Base-by-base conservation (phyloP, 108 stramenopile genomes). In the Seminavis robusta region DNA sequence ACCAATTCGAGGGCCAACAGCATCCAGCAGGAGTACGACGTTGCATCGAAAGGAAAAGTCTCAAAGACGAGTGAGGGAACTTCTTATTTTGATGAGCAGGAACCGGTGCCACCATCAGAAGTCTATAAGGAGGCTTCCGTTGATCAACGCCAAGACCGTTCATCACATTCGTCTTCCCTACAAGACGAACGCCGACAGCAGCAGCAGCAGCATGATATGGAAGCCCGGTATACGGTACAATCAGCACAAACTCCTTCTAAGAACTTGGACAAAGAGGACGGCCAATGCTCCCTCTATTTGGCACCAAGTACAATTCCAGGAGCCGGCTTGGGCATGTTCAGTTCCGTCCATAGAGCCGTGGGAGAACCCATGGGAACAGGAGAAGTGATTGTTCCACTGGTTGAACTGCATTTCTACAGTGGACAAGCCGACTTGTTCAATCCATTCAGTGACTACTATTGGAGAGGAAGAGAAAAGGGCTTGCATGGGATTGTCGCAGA, bases 241-340 rank as follows among this genome's bases (percentile, higher is more conserved):
- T 11, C 8, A 8, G 36, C 10, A 37, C 10, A 37, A 8, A 11
- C 10, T 8, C 36, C 10, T 11, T 11, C 13, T 13, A 37, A 8
- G 13, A 37, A 8, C 36, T 11, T 37, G 9, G 36, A 37, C 9
- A 37, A 37, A 11, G 11, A 38, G 32, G 31, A 36, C 38, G 36
- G 50, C 11, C 56, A 65, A 42, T 89, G 88, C 41, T 33, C 29
- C 2, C 55, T 90, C 21, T 90, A 81, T 39, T 59, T 90, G 20
- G 88, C 88, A 21, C 57, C 65, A 52, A 74, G 71, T 0, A 81
- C 83, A 3, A 90, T 90, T 48, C 69, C 73, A 3, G 60, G 75
- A 43, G 84, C 81, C 43, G 88, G 88, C 1, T 39, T 84, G 16
- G 88, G 88, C 15, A 61, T 85, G 5, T 90, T 81, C 52, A 81